A percentile compares a stretch with the other conserved stretches of the same genome.
These are phyloP conservation scores for Ascochyta lentis DNA, from an alignment of 2,329 filamentous ascomycete genomes.

Conservation along the genomic window DNA sequence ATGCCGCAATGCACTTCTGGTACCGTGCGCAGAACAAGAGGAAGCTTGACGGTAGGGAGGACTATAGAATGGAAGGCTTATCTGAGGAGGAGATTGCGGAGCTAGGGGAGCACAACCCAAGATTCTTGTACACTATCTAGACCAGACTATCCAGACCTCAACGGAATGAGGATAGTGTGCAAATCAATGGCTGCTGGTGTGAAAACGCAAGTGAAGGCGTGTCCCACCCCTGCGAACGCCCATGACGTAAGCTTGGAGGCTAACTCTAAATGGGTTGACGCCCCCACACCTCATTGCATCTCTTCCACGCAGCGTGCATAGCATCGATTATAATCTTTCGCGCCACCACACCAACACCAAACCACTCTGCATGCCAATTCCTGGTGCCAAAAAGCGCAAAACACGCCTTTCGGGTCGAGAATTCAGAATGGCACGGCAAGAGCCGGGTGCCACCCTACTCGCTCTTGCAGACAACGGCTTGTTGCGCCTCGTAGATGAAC, in stretches of 20 bases:
- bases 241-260: slow-evolving; percentile 14
- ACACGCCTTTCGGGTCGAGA: slow-evolving; percentile 33
- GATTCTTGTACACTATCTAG: slow-evolving; percentile 33
- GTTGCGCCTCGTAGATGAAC: slow-evolving; percentile 42
- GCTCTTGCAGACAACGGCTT: slow-evolving; percentile 27
- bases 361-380: slow-evolving; percentile 30
- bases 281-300: background rate
- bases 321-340: background rate
- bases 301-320: background rate
- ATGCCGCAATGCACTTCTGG: slow-evolving; percentile 28
- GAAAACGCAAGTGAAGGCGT: background rate
- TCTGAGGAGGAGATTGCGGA: slow-evolving; percentile 33
- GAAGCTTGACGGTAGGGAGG: slow-evolving; percentile 31
- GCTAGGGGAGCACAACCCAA: slow-evolving; percentile 36
- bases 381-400: slow-evolving; percentile 39
- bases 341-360: background rate
- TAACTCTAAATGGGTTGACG: slow-evolving; percentile 3
- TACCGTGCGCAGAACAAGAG: slow-evolving; percentile 30
- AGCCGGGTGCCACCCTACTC: slow-evolving; percentile 21
- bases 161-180: too few relatives aligned
- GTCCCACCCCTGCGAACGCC: background rate
- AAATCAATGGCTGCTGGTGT: background rate
- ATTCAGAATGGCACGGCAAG: slow-evolving; percentile 30
- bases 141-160: too few relatives aligned
- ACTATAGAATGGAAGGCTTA: slow-evolving; percentile 34